phyloP scores from a whole-genome alignment of 2,329 filamentous ascomycete genomes.

The Ceratocystis colombiana region DNA sequence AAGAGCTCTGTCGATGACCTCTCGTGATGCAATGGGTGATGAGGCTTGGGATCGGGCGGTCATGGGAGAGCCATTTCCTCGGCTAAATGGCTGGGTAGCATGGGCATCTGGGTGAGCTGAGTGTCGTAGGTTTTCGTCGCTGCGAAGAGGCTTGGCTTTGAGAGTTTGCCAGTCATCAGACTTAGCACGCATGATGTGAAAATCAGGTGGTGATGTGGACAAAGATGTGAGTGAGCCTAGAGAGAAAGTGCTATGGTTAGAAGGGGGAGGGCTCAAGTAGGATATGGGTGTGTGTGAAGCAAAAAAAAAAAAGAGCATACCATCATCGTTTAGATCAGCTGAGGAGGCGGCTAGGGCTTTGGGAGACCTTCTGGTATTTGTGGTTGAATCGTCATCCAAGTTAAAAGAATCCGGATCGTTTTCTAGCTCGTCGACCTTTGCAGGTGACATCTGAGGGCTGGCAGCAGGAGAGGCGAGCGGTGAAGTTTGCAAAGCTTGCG shows the following conservation, averaged over 20 bases:
- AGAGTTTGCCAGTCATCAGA: constrained; percentile 31
- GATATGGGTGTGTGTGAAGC: neutral
- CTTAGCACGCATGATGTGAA: constrained; percentile 44
- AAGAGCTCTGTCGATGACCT: constrained; percentile 74
- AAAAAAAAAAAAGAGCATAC: constrained; percentile 24
- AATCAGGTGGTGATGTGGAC: constrained; percentile 44
- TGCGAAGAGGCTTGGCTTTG: constrained; percentile 37
- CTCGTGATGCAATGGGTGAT: constrained; percentile 57
- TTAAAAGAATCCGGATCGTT: constrained; percentile 26
- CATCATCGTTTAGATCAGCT: constrained; percentile 32
- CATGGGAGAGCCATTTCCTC: constrained; percentile 33
- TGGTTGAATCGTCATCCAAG: constrained; percentile 60
- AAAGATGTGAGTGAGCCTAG: constrained; percentile 44
- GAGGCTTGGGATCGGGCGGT: constrained; percentile 64
- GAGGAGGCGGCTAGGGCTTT: constrained; percentile 37
- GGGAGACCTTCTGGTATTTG: constrained; percentile 41
- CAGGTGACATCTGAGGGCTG: constrained; percentile 58
- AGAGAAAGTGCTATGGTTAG: neutral
- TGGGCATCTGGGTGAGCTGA: constrained; percentile 36
- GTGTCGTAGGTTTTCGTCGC: constrained; percentile 48
- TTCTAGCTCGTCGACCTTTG: constrained; percentile 27
- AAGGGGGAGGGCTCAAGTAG: neutral
- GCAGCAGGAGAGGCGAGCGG: constrained; percentile 82
- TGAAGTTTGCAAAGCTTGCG: constrained; percentile 88
- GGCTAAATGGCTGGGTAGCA: constrained; percentile 34